These are phyloP conservation scores for Akanthomyces lecanii DNA, from an alignment of 2,329 filamentous ascomycete genomes.

Conservation along the genomic window DNA sequence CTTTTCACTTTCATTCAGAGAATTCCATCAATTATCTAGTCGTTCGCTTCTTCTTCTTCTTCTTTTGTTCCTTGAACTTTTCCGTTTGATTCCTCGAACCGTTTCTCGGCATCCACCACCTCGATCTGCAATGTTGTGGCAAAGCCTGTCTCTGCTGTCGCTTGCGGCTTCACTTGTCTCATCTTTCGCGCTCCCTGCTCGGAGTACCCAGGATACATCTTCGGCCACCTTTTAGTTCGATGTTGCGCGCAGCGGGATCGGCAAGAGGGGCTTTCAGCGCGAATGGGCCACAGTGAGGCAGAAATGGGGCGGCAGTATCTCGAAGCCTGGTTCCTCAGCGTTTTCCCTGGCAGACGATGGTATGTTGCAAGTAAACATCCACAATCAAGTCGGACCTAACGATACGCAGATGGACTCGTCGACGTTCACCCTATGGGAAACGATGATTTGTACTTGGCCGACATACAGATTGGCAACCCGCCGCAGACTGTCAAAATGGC, in stretches of 20 bases:
- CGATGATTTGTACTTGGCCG: constrained; percentile 41
- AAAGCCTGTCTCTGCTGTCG: constrained; percentile 9
- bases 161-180: constrained; percentile 19
- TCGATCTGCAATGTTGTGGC: constrained; percentile 4
- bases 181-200: constrained; percentile 19
- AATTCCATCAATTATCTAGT: background rate
- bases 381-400: background rate
- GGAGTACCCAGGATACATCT: background rate
- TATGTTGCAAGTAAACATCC: constrained; percentile 13
- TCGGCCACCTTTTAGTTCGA: constrained; percentile 27
- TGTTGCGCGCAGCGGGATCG: constrained; percentile 22
- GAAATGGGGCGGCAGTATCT: constrained; percentile 32
- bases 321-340: constrained; percentile 20
- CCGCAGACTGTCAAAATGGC: constrained; percentile 44
- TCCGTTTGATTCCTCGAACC: background rate
- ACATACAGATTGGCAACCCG: constrained; percentile 44
- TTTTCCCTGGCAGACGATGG: constrained; percentile 30
- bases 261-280: constrained; percentile 29
- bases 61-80: background rate
- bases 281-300: constrained; percentile 31
- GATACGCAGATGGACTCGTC: constrained; percentile 29
- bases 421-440: constrained; percentile 35
- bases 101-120: background rate
- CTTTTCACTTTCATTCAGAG: background rate
- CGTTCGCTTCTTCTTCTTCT: background rate